Conservation (phyloP, 2,329 filamentous ascomycete species). For the Talaromyces sp. region DNA sequence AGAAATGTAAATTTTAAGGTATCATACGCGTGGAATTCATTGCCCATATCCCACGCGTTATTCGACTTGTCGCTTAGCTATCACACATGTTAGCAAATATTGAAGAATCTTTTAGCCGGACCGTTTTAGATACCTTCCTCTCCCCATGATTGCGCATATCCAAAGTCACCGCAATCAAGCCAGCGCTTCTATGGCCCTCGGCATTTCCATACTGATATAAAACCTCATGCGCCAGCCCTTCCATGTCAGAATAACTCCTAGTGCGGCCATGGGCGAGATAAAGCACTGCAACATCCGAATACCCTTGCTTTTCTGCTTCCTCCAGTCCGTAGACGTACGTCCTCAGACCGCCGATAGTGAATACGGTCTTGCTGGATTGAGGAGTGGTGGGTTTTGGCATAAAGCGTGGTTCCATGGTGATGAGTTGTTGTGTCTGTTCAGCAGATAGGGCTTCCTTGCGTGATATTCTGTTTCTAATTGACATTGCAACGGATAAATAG, state of each 20-base stretch:
- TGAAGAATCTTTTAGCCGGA: no score
- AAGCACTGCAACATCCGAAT: constrained; percentile 2
- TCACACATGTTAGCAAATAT: background rate
- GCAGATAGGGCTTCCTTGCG: background rate
- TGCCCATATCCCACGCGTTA: background rate
- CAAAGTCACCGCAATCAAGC: constrained; percentile 5
- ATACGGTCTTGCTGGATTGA: constrained; percentile 4
- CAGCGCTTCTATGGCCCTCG: background rate
- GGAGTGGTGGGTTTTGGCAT: background rate
- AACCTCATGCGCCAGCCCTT: constrained; percentile 2
- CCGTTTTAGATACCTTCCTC: background rate
- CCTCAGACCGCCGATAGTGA: constrained; percentile 6
- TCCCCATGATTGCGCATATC: constrained; percentile 10
- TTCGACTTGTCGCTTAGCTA: constrained; percentile 1
- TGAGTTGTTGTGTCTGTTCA: background rate
- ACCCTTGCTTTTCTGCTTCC: background rate
- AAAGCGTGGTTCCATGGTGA: background rate
- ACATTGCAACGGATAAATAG: background rate
- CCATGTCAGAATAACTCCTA: background rate
- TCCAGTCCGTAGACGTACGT: constrained; percentile 5
- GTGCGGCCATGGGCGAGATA: constrained; percentile 6
- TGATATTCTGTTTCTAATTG: background rate
- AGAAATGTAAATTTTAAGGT: background rate
- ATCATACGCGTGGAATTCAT: constrained; percentile 7
- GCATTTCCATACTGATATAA: constrained; percentile 1